Evolutionary conservation across 2,329 filamentous ascomycete species (phyloP).

Genomic region (Beauveria asiatica): DNA sequence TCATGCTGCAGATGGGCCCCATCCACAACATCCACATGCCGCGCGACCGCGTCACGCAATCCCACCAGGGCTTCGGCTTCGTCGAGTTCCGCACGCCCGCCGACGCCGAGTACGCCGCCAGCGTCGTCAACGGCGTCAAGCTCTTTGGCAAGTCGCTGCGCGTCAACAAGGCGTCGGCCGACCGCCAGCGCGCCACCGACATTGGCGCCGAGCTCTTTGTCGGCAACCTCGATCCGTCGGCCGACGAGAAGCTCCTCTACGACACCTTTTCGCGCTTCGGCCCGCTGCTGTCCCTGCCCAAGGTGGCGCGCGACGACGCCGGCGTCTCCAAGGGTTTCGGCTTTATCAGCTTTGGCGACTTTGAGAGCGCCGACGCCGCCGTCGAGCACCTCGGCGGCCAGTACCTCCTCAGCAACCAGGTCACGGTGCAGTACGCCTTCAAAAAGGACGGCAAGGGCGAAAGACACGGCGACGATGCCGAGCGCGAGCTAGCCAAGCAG

Average conservation of each 20-base stretch:
- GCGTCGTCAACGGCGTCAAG: conserved; percentile 93
- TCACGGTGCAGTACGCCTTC: conserved; percentile 95
- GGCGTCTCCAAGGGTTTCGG: conserved; percentile 91
- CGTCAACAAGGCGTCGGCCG: conserved; percentile 86
- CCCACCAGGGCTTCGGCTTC: conserved; percentile 96
- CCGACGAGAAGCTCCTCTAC: conserved; percentile 92
- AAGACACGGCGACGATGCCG: conserved; percentile 87
- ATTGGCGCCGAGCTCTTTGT: conserved; percentile 96
- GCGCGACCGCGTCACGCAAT: conserved; percentile 94
- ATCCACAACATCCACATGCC: conserved; percentile 98
- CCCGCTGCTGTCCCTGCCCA: conserved; percentile 72
- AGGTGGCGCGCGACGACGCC: conserved; percentile 83
- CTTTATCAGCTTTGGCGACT: conserved; percentile 87
- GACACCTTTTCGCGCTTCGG: conserved; percentile 92
- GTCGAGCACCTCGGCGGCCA: conserved; percentile 91
- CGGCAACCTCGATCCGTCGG: conserved; percentile 88
- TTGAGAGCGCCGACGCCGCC: conserved; percentile 87
- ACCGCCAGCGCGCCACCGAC: conserved; percentile 88
- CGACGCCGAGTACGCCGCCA: conserved; percentile 92
- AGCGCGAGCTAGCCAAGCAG: conserved; percentile 82
- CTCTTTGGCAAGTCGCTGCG: conserved; percentile 90
- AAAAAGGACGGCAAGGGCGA: conserved; percentile 99
- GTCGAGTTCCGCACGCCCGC: conserved; percentile 95
- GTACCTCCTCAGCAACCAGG: conserved; percentile 94
- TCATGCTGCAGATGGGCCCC: conserved; percentile 95